Evolutionary conservation across 495 filamentous ascomycete genomes (phyloP), one percentile per base, ranked within the genome.

Genomic region (Tuber calosporum): DNA sequence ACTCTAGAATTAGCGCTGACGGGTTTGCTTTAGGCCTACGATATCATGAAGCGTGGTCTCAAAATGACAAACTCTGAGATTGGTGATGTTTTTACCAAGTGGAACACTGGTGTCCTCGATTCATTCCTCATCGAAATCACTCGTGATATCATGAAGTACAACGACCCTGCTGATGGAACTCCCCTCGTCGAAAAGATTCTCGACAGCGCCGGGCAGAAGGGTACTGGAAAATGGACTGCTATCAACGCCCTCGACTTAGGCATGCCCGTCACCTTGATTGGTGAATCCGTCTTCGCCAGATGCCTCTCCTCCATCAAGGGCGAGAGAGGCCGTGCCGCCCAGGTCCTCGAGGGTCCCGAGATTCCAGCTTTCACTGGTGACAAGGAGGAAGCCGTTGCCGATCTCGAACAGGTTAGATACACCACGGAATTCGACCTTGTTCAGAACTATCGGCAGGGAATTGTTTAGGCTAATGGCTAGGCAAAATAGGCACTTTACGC

Each of bases 51-150:
- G 88, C 94, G 96, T 75, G 95, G 96, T 83, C 87, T 98, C 48
- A 91, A 91, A 68, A 82, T 99, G 82, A 83, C 83, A 77, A 85
- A 88, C 86, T 94, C 94, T 86, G 96, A 98, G 86, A 98, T 98
- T 73, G 94, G 92, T 69, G 93, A 97, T 82, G 90, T 94, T 79
- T 91, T 98, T 82, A 85, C 89, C 82, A 90, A 96, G 86, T 99
- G 95, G 95, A 99, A 99, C 89, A 96, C 88, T 82, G 95, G 95
- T 82, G 96, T 99, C 76, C 87, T 99, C 67, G 95, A 99, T 87
- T 99, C 95, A 37, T 99, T 99, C 92, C 88, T 99, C 73, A 97
- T 99, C 80, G 95, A 99, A 84, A 98, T 99, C 83, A 99, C 96
- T 81, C 91, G 93, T 72, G 95, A 99, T 82, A 92, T 99, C 84